Conservation (phyloP, 805 yeast species). For the Nakazawaea ishiwadae region DNA sequence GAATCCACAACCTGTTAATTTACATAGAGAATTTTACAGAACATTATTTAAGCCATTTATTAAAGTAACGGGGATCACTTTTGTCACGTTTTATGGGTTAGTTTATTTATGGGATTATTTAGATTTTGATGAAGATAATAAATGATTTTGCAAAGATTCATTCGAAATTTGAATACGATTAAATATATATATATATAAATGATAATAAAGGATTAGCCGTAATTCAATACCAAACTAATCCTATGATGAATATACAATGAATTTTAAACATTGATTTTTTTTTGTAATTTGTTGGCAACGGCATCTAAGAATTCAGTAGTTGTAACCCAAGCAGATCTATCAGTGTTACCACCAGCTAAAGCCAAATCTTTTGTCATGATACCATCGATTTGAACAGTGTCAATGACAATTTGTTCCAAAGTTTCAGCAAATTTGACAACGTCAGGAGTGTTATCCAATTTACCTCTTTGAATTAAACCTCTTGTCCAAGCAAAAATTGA, state of each 20-base stretch:
- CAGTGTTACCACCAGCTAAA: conserved; percentile 59
- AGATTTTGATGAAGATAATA: conserved; percentile 22
- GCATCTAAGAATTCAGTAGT: conserved; percentile 77
- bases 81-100: conserved; percentile 42
- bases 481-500: conserved; percentile 86
- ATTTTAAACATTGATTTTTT: conserved; percentile 12
- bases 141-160: conserved; percentile 3
- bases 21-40: conserved; percentile 31
- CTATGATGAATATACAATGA: background rate
- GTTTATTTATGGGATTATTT: conserved; percentile 39
- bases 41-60: conserved; percentile 41
- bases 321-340: conserved; percentile 60
- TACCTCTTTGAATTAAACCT: conserved; percentile 79
- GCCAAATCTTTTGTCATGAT: conserved; percentile 84
- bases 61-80: conserved; percentile 38
- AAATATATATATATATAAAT: no score
- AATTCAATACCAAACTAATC: conserved; percentile 1
- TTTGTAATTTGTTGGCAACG: conserved; percentile 45
- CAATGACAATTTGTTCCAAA: conserved; percentile 64
- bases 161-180: conserved; percentile 11
- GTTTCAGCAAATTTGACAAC: conserved; percentile 62
- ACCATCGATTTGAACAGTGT: conserved; percentile 69
- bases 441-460: conserved; percentile 65
- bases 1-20: conserved; percentile 6
- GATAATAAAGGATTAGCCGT: no score